These are phyloP conservation scores for Verticillium longisporum DNA, from an alignment of 2,329 filamentous ascomycete genomes.

Conservation along the genomic window DNA sequence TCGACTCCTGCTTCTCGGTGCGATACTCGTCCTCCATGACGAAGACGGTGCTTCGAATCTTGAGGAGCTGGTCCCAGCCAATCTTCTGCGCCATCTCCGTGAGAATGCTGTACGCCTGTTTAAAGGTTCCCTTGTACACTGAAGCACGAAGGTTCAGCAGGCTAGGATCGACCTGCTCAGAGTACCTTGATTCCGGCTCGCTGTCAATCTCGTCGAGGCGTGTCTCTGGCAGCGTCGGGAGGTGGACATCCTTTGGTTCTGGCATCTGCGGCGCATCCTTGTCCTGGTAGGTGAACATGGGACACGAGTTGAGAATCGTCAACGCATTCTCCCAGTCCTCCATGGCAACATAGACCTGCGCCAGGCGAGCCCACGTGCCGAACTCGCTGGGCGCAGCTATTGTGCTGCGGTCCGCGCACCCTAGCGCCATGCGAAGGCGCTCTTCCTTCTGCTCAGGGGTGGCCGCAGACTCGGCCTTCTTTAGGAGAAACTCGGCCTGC, in stretches of 20 bases:
- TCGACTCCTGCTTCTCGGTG: conserved; percentile 67
- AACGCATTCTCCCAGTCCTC: conserved; percentile 97
- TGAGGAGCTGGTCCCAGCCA: conserved; percentile 93
- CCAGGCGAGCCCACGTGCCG: conserved; percentile 88
- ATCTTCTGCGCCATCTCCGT: conserved; percentile 96
- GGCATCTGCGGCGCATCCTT: conserved; percentile 95
- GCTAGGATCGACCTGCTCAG: conserved; percentile 81
- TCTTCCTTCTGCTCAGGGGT: conserved; percentile 51
- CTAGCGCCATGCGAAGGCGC: conserved; percentile 77
- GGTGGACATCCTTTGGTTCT: conserved; percentile 77
- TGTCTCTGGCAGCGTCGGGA: conserved; percentile 83
- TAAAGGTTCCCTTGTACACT: conserved; percentile 89
- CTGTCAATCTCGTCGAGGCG: conserved; percentile 95
- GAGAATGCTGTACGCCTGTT: conserved; percentile 87
- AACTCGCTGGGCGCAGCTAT: conserved; percentile 96
- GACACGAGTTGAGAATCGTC: conserved; percentile 93
- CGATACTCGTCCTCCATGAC: conserved; percentile 99
- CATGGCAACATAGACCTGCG: conserved; percentile 86
- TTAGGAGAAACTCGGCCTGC: conserved; percentile 85
- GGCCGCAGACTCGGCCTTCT: conserved; percentile 61
- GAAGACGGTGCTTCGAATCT: conserved; percentile 93
- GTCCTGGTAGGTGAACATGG: conserved; percentile 99
- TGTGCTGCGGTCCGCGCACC: conserved; percentile 90
- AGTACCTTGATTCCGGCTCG: conserved; percentile 71
- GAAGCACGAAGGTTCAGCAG: conserved; percentile 80